A percentile compares a stretch with the other conserved stretches of the same genome.
phyloP scores from a whole-genome alignment of 257 asterid genomes.

The Solanum corneliomulleri region DNA sequence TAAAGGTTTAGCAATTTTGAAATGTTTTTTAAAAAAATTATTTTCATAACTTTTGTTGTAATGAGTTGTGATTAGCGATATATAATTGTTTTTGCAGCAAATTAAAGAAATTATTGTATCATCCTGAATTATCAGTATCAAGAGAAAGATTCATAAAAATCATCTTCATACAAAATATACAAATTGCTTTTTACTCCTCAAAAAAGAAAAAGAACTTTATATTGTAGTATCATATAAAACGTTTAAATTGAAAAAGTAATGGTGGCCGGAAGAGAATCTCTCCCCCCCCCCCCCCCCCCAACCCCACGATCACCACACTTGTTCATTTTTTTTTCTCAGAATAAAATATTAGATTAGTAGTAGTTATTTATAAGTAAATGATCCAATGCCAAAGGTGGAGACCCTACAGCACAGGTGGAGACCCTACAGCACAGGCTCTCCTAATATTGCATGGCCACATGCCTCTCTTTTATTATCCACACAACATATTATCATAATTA shows the following conservation, averaged over 20 bases:
- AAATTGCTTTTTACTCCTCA: neutral
- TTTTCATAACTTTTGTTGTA: no score
- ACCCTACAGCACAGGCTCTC: neutral
- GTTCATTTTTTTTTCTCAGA: no score
- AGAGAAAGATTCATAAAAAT: neutral
- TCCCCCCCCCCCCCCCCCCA: no score
- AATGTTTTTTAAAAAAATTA: no score
- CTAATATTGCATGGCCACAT: slow-evolving; percentile 46
- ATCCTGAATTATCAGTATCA: neutral
- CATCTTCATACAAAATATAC: neutral
- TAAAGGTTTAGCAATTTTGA: no score
- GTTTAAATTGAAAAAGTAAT: no score
- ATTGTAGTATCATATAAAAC: no score
- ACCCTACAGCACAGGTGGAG: neutral
- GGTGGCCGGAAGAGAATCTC: neutral
- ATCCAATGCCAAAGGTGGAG: no score
- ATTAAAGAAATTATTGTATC: neutral
- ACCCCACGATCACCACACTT: neutral
- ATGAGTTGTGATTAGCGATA: neutral
- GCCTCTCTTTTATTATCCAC: slow-evolving; percentile 17
- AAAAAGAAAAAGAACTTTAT: no score
- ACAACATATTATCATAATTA: neutral
- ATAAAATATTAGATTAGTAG: no score
- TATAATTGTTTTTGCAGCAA: neutral
- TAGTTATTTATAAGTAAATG: neutral